phyloP scores from a whole-genome alignment of 1,284 basidiomycete genomes.

The Gomphus sp. region DNA sequence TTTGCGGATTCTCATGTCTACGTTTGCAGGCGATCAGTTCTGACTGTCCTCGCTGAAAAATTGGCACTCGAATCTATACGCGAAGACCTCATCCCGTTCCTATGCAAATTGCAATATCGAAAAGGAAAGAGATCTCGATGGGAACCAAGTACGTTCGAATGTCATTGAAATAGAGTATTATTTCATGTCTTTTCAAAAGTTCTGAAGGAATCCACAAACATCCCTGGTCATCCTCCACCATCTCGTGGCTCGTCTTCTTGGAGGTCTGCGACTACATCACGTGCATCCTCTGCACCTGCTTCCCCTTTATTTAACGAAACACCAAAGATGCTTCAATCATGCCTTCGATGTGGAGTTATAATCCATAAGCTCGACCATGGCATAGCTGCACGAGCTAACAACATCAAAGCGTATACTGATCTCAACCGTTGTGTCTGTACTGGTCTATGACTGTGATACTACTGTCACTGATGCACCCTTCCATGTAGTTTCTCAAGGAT shows the following conservation, averaged over 20 bases:
- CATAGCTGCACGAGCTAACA: conserved; percentile 73
- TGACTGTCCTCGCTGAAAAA: conserved; percentile 64
- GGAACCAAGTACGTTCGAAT: conserved; percentile 31
- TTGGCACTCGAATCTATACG: conserved; percentile 66
- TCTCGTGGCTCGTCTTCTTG: conserved; percentile 22
- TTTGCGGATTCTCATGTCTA: conserved; percentile 88
- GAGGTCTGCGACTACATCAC: conserved; percentile 12
- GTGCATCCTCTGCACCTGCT: conserved; percentile 14
- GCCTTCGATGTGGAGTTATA: conserved; percentile 51
- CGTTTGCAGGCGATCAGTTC: conserved; percentile 66
- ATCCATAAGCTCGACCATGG: conserved; percentile 48
- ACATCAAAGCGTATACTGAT: conserved; percentile 75
- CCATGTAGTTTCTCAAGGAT: conserved; percentile 32
- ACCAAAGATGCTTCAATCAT: conserved; percentile 27
- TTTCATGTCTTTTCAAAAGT: conserved; percentile 12
- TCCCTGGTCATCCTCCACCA: conserved; percentile 43
- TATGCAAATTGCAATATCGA: conserved; percentile 78
- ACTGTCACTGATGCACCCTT: not conserved
- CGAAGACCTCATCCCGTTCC: conserved; percentile 85
- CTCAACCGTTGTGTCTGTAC: conserved; percentile 65
- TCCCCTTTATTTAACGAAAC: conserved; percentile 17
- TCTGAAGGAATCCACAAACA: conserved; percentile 30
- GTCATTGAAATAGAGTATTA: conserved; percentile 5
- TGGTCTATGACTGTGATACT: conserved; percentile 3
- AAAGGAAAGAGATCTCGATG: conserved; percentile 50